phyloP scores from a whole-genome alignment of 164 flowering plant genomes.

The Paratinospora sagittata region DNA sequence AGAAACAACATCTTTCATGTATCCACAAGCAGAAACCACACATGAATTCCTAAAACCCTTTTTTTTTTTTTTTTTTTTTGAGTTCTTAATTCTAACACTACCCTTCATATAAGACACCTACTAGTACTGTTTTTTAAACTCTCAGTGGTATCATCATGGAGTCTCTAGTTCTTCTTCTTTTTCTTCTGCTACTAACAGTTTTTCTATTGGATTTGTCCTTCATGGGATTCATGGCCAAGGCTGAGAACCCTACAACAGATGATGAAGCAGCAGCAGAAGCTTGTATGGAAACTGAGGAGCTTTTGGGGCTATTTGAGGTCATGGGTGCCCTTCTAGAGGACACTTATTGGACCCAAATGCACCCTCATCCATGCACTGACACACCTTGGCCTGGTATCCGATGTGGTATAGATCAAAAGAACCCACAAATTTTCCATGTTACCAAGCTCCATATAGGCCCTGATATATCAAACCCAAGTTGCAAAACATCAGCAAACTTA shows the following conservation, averaged over 20 bases:
- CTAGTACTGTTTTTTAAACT: background rate
- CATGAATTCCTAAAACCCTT: too few species aligned
- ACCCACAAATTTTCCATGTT: background rate
- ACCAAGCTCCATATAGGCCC: background rate
- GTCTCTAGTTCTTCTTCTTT: background rate
- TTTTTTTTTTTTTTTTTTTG: too few species aligned
- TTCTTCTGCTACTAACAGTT: background rate
- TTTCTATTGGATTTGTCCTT: background rate
- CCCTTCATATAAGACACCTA: background rate
- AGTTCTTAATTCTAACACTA: background rate
- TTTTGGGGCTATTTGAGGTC: background rate
- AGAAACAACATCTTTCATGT: background rate
- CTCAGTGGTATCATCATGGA: background rate
- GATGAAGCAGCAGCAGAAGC: background rate
- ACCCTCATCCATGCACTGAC: slow-evolving; percentile 1
- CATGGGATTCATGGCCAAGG: background rate
- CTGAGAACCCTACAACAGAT: background rate
- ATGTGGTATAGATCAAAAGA: background rate
- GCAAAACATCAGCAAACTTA: background rate
- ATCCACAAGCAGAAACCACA: background rate
- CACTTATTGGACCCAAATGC: slow-evolving; percentile 1
- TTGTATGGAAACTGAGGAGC: background rate
- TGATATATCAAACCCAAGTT: background rate
- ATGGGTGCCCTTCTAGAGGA: slow-evolving; percentile 1
- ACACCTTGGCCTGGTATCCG: background rate